These are phyloP conservation scores for Oropetium thomaeum DNA, from an alignment of 176 grass and related monocot species.

Conservation along the genomic window DNA sequence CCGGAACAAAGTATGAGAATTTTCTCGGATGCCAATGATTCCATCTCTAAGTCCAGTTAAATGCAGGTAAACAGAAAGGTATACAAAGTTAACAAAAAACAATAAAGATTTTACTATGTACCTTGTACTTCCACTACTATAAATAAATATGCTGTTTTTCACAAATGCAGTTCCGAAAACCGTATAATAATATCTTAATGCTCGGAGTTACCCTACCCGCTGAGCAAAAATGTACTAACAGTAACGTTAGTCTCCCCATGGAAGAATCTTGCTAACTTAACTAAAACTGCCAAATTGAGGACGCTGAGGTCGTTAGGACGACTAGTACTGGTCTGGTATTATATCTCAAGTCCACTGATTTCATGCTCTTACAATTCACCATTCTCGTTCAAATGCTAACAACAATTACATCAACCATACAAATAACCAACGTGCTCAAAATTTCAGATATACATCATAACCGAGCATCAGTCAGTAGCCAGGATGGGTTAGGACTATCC, in stretches of 20 bases:
- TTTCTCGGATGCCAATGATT: too few relatives aligned
- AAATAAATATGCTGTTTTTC: too few relatives aligned
- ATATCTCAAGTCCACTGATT: not conserved
- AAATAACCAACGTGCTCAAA: not conserved
- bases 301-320: not conserved
- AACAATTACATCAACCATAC: conserved; percentile 27
- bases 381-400: not conserved
- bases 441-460: conserved; percentile 22
- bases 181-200: not conserved
- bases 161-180: not conserved
- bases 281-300: not conserved
- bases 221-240: not conserved
- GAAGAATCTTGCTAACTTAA: not conserved
- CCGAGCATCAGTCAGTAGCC: conserved; percentile 17
- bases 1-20: too few relatives aligned
- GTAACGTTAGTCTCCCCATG: not conserved
- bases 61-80: too few relatives aligned
- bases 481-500: not conserved
- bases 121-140: too few relatives aligned
- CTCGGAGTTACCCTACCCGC: not conserved
- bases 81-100: too few relatives aligned
- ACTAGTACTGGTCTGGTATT: not conserved
- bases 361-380: conserved; percentile 10
- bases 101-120: too few relatives aligned
- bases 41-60: too few relatives aligned